Evolutionary conservation across 2,329 filamentous ascomycete species (phyloP).

Genomic region (Helminthosporium solani): DNA sequence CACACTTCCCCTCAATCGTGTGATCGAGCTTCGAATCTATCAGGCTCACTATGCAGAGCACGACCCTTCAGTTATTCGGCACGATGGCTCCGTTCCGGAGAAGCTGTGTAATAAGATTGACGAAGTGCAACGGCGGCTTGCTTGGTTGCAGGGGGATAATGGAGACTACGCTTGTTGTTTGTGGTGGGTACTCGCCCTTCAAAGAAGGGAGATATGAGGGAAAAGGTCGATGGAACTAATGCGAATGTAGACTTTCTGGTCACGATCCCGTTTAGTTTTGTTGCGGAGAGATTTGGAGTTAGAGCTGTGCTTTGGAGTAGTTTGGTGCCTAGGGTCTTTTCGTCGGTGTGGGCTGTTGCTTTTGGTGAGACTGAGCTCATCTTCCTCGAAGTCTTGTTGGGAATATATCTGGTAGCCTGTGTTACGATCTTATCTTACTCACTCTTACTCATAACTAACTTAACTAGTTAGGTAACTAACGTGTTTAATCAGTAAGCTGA

Average conservation of each 20-base stretch:
- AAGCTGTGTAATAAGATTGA: constrained; percentile 59
- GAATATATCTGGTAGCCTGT: too few species aligned
- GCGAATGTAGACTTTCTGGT: constrained; percentile 31
- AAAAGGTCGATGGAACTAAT: constrained; percentile 12
- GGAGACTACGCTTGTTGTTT: constrained; percentile 40
- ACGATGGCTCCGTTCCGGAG: constrained; percentile 51
- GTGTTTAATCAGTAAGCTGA: too few species aligned
- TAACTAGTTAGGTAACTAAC: too few species aligned
- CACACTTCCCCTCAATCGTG: constrained; percentile 40
- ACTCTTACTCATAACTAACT: too few species aligned
- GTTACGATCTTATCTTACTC: too few species aligned
- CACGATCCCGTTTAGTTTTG: constrained; percentile 38
- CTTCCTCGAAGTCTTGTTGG: too few species aligned
- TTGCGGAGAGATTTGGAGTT: constrained; percentile 33
- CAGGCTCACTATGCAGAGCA: constrained; percentile 50
- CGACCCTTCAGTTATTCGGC: constrained; percentile 40
- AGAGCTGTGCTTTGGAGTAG: constrained; percentile 35
- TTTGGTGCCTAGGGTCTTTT: constrained; percentile 30
- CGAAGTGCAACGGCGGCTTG: constrained; percentile 53
- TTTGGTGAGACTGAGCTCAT: constrained; percentile 25
- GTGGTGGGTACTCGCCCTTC: constrained; percentile 25
- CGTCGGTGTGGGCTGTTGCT: constrained; percentile 33
- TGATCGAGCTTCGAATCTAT: constrained; percentile 46
- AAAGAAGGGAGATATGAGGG: neutral
- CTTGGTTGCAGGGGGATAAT: constrained; percentile 54